Conservation (phyloP, 2,329 filamentous ascomycete species). For the Hymenoscyphus salicellus region DNA sequence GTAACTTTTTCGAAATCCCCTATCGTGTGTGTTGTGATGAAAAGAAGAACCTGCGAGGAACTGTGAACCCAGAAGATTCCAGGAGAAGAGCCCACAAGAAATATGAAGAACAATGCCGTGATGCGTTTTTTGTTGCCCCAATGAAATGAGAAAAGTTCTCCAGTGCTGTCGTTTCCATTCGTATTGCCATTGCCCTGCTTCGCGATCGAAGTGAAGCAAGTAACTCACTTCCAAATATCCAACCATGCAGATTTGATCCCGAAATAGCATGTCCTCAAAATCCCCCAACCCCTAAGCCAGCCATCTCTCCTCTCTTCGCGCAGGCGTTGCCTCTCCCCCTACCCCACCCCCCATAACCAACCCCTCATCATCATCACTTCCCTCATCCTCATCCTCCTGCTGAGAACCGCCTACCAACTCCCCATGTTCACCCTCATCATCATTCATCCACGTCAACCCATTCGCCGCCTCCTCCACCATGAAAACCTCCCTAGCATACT, state of each 20-base stretch:
- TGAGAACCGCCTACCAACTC: conserved; percentile 32
- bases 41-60: background rate
- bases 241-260: background rate
- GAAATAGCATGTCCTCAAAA: background rate
- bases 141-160: background rate
- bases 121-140: background rate
- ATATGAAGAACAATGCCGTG: too few relatives aligned
- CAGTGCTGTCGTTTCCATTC: background rate
- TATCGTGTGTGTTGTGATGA: background rate
- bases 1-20: background rate
- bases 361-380: conserved; percentile 49
- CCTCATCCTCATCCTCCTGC: conserved; percentile 30
- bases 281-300: conserved; percentile 25
- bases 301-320: conserved; percentile 35
- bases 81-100: too few relatives aligned
- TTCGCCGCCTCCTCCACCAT: conserved; percentile 93
- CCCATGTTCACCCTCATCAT: conserved; percentile 41
- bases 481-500: conserved; percentile 93
- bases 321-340: conserved; percentile 29
- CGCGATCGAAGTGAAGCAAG: background rate
- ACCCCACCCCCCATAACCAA: conserved; percentile 31
- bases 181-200: background rate
- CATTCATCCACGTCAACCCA: conserved; percentile 86
- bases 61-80: too few relatives aligned
- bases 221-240: background rate